Base-by-base conservation (phyloP, 192 early-diverging fungal species). In the Thoreauomyces humboldtii region DNA sequence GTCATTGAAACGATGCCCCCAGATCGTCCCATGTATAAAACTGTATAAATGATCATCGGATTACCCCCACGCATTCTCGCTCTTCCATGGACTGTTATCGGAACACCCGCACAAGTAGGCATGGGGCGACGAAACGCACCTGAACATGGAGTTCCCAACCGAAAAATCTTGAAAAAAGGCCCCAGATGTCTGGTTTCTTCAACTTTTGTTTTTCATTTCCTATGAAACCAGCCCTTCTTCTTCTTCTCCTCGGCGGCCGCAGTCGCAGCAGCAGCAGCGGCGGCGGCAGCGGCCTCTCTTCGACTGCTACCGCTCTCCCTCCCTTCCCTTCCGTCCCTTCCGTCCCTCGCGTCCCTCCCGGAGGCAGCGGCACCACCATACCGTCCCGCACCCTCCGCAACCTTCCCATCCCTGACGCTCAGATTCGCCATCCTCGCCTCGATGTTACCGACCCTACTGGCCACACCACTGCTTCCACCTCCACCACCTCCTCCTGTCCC, bases 391-490 rank as follows among this genome's bases (percentile, higher is more conserved):
- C n/a, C n/a, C n/a, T n/a, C 19, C 2, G 5, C 44, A 24, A 2
- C 4, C n/a, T 46, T 24, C 19, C 44, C 19, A 46, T 52, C 50
- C 5, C 27, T 52, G 25, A 52, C 50, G 29, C 50, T 57, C 55
- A 57, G 19, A 34, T 6, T 36, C 2, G 55, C 55, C 35, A 57
- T 34, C 32, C 55, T 32, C 4, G 55, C 55, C 35, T 57, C 55
- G 19, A 57, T 57, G 33, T 37, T 57, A 36, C 34, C 55, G n/a
- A 57, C 55, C 7, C 55, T 32, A 34, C 25, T 57, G 4, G 55
- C 15, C 2, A 57, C 55, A 6, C n/a, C n/a, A n/a, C n/a, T n/a
- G n/a, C n/a, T n/a, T n/a, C n/a, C n/a, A n/a, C n/a, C n/a, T n/a
- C n/a, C n/a, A n/a, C n/a, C n/a, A n/a, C n/a, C n/a, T n/a, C n/a